Evolutionary conservation across 2,329 filamentous ascomycete species (phyloP), one percentile per base, ranked within the genome.

Genomic region (Diaporthe eres): DNA sequence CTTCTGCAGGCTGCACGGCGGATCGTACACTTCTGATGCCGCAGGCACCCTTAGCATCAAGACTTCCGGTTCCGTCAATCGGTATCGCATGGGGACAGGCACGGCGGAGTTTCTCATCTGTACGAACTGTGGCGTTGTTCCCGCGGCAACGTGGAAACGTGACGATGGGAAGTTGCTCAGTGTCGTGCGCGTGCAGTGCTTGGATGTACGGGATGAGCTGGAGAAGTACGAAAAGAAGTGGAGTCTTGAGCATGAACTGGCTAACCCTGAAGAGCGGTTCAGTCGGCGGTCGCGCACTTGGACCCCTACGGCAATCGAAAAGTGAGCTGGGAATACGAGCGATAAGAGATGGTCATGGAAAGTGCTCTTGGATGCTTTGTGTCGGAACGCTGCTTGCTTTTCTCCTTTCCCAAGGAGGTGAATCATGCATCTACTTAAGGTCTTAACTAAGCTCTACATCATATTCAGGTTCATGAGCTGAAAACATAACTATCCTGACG

Each of bases 1-100:
- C 37, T 61, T 61, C 58, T 61, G 58, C 58, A 61, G 58, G 37
- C 58, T 61, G 58, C 58, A 61, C 58, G 58, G 58, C 37, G 58
- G 22, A 28, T 61, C 58, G 58, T 61, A 8, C 58, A 61, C 58
- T n/a, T 61, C 58, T 17, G 58, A 61, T 37, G 58, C 58, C 19
- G 37, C 58, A 61, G 58, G 58, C 37, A 8, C 37, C n/a, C 37
- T 42, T 0, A 44, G 58, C 58, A 61, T 61, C 58, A 44, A 61
- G 3, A 61, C 58, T 10, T 25, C 58, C n/a, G 37, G 37, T 17
- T 28, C 58, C 34, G 58, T 61, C 58, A 61, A 28, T 15, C 58
- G 37, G 22, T 61, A 61, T 42, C 58, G 58, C 15, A 61, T 61
- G 58, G 58, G 58, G 37, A 61, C 58, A 44, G 58, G 58, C 37